Evolutionary conservation across 768 basidiomycete genomes (phyloP).

Genomic region (Sarcodon aspratus): DNA sequence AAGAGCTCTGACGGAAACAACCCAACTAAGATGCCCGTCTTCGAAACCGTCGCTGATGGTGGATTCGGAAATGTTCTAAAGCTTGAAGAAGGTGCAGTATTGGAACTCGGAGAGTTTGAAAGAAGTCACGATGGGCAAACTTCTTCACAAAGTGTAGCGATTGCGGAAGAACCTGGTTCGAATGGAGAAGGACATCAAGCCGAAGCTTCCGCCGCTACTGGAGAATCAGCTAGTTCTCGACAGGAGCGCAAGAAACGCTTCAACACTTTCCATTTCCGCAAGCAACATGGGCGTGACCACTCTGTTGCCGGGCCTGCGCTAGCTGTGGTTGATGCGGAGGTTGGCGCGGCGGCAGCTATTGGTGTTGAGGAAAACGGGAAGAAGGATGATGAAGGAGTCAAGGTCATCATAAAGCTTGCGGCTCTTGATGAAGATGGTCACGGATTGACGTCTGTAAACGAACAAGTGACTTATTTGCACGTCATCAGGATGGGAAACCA

Average conservation of each 20-base stretch:
- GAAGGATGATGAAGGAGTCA: conserved; percentile 53
- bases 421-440: conserved; percentile 71
- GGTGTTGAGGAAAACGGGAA: conserved; percentile 25
- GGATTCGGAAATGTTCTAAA: conserved; percentile 72
- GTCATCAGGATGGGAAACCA: conserved; percentile 58
- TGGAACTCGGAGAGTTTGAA: conserved; percentile 76
- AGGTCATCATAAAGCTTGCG: conserved; percentile 67
- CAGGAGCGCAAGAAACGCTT: conserved; percentile 33
- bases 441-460: conserved; percentile 60
- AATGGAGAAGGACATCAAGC: conserved; percentile 7
- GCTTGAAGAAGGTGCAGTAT: conserved; percentile 64
- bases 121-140: conserved; percentile 12
- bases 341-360: conserved; percentile 16
- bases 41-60: conserved; percentile 59
- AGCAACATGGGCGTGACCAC: conserved; percentile 31
- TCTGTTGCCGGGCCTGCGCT: conserved; percentile 68
- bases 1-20: conserved; percentile 14
- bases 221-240: conserved; percentile 14
- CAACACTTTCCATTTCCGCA: conserved; percentile 58
- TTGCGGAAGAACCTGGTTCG: conserved; percentile 2
- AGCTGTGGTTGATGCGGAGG: conserved; percentile 65
- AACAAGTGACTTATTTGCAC: conserved; percentile 84
- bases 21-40: conserved; percentile 41
- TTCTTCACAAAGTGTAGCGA: conserved; percentile 1
- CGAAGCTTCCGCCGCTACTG: conserved; percentile 5